Evolutionary conservation across 805 yeast genomes (phyloP).

Genomic region (Ascoidea tarda): DNA sequence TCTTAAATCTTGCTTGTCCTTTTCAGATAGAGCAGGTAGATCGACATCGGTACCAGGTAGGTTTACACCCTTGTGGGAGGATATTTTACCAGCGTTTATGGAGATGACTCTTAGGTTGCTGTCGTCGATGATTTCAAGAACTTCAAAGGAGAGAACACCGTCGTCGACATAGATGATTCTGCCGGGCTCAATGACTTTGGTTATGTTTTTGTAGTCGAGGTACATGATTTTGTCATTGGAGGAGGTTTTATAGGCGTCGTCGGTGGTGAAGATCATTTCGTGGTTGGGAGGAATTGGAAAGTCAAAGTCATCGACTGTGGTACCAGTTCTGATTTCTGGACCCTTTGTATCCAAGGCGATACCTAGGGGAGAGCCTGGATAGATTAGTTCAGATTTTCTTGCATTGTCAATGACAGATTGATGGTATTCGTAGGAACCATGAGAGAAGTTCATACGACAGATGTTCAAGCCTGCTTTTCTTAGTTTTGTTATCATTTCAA

Average conservation of each 20-base stretch:
- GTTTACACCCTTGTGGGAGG: constrained; percentile 98
- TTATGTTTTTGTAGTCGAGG: constrained; percentile 91
- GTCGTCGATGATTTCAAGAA: constrained; percentile 67
- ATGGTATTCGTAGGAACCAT: constrained; percentile 96
- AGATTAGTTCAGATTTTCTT: constrained; percentile 80
- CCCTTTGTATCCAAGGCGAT: constrained; percentile 99
- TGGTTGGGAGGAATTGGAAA: constrained; percentile 75
- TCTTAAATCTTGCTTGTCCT: constrained; percentile 82
- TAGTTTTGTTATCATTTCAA: constrained; percentile 69
- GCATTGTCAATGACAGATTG: constrained; percentile 94
- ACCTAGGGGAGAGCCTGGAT: constrained; percentile 93
- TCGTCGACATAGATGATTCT: constrained; percentile 91
- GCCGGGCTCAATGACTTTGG: constrained; percentile 83
- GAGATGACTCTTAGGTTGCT: constrained; percentile 76
- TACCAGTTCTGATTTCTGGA: constrained; percentile 98
- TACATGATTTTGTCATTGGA: constrained; percentile 76
- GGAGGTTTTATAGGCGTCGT: constrained; percentile 55
- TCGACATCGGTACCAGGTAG: constrained; percentile 98
- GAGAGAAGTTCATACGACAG: constrained; percentile 98
- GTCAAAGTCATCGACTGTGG: constrained; percentile 69
- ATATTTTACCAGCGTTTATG: constrained; percentile 89
- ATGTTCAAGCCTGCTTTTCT: constrained; percentile 97
- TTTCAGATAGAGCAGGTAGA: constrained; percentile 93
- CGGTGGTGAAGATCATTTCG: constrained; percentile 89
- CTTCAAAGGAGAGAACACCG: constrained; percentile 95